Evolutionary conservation across 1,284 basidiomycete species (phyloP).

Genomic region (Austroboletus niveus): DNA sequence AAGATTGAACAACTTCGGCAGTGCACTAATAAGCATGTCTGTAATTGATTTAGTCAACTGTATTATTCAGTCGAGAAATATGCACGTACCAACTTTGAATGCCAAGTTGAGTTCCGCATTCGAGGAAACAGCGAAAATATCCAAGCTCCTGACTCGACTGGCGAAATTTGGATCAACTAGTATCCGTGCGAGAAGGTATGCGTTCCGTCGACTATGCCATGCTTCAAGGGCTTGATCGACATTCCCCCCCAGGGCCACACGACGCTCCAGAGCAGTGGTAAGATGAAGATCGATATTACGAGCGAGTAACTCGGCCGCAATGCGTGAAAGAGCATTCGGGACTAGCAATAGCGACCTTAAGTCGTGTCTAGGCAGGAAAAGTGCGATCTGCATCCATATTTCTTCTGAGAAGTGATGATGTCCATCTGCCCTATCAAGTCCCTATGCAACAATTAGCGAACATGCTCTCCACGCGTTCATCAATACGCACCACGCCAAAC

Average conservation of each 20-base stretch:
- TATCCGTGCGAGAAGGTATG: conserved; percentile 66
- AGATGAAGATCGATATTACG: conserved; percentile 58
- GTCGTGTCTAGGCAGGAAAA: too few species aligned
- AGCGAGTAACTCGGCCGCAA: conserved; percentile 39
- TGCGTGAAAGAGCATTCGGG: too few species aligned
- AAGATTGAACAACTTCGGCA: conserved; percentile 59
- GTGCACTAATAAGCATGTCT: conserved; percentile 68
- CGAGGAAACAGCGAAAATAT: conserved; percentile 52
- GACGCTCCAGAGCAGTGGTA: conserved; percentile 29
- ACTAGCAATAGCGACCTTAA: too few species aligned
- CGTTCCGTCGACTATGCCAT: conserved; percentile 59
- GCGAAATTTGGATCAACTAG: conserved; percentile 61
- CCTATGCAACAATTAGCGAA: conserved; percentile 18
- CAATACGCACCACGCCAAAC: too few species aligned
- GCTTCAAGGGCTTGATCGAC: conserved; percentile 37
- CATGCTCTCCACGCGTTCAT: too few species aligned
- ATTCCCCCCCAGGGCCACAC: conserved; percentile 25
- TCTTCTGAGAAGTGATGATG: too few species aligned
- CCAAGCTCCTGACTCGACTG: conserved; percentile 53
- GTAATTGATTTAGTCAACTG: conserved; percentile 1
- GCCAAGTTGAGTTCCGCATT: conserved; percentile 51
- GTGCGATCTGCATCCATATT: too few species aligned
- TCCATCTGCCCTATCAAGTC: conserved; percentile 24
- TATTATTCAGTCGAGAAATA: not conserved
- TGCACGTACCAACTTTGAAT: conserved; percentile 57